phyloP scores from a whole-genome alignment of 2,329 filamentous ascomycete genomes.

The Hypoxylon sp. region DNA sequence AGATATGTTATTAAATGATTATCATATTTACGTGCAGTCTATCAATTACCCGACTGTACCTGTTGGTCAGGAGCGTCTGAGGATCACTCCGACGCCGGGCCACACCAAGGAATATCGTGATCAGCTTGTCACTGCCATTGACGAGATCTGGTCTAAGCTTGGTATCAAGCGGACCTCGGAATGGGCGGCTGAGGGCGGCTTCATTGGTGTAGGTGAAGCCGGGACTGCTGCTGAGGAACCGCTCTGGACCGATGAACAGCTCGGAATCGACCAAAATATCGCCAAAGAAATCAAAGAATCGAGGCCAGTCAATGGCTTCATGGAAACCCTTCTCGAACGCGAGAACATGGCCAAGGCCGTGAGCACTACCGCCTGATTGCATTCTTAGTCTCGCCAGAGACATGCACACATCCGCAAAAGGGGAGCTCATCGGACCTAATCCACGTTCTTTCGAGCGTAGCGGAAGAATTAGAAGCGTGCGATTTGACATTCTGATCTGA shows the following conservation, averaged over 20 bases:
- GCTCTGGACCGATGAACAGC: slow-evolving; percentile 93
- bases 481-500: slow-evolving; percentile 43
- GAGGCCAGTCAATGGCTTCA: slow-evolving; percentile 58
- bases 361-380: slow-evolving; percentile 51
- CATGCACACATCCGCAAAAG: slow-evolving; percentile 35
- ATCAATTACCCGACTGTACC: slow-evolving; percentile 99
- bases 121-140: slow-evolving; percentile 84
- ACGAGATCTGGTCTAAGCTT: slow-evolving; percentile 88
- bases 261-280: slow-evolving; percentile 76
- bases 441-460: slow-evolving; percentile 53
- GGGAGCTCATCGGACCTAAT: slow-evolving; percentile 52
- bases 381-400: slow-evolving; percentile 24
- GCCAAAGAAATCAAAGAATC: slow-evolving; percentile 70
- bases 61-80: slow-evolving; percentile 95
- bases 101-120: slow-evolving; percentile 88
- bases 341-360: slow-evolving; percentile 56
- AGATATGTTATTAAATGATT: slow-evolving; percentile 89
- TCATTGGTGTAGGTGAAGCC: slow-evolving; percentile 90
- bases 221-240: slow-evolving; percentile 71
- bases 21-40: slow-evolving; percentile 96
- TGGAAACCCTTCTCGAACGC: slow-evolving; percentile 70
- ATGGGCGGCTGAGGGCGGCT: slow-evolving; percentile 91
- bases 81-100: slow-evolving; percentile 95
- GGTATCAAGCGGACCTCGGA: slow-evolving; percentile 92
- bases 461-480: slow-evolving; percentile 37